Base-by-base conservation (phyloP, 2,329 filamentous ascomycete genomes). In the Fusarium humuli region DNA sequence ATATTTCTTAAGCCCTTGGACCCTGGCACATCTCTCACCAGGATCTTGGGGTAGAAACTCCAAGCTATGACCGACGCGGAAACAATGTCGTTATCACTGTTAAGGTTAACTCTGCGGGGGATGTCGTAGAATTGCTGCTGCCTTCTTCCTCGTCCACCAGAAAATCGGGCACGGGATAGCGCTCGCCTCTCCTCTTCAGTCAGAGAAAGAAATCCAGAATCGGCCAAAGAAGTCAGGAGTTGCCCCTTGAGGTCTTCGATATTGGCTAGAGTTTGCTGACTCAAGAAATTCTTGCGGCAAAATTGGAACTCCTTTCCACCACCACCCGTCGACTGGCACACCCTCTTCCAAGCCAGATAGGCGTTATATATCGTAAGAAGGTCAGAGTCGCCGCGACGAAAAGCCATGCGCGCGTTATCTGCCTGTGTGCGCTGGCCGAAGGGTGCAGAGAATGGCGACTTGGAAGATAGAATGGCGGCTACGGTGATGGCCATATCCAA, bases 241-340 rank as follows among this genome's bases (percentile, higher is more conserved):
- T 99, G 96, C 9, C 92, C 92, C 80, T 98, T 99, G 56, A 98
- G 86, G 73, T 99, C 96, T 79, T 99, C 96, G 69, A 99, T 97
- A 69, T 96, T 97, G 48, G 90, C 86, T 6, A 99, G 86, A 6
- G 93, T 96, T 78, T 97, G 94, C n/a, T 91, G 87, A 65, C 91
- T 95, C 55, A 99, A 87, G 76, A 94, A 98, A 80, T 97, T 97
- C 82, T 97, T 98, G 74, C 92, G 91, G 82, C 96, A 99, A 80
- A 97, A 99, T 71, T 94, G 89, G 75, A 91, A 93, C 75, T 98
- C 95, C 50, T 92, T 93, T 48, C 88, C 85, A 10, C 87, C 86
- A 11, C 79, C 82, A 3, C 80, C 83, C 29, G 90, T 87, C 0
- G 90, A 88, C 71, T 88, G 88, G 79, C 93, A 97, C 7, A 94